Evolutionary conservation across 768 basidiomycete genomes (phyloP).

Genomic region (Trametes gibbosa): DNA sequence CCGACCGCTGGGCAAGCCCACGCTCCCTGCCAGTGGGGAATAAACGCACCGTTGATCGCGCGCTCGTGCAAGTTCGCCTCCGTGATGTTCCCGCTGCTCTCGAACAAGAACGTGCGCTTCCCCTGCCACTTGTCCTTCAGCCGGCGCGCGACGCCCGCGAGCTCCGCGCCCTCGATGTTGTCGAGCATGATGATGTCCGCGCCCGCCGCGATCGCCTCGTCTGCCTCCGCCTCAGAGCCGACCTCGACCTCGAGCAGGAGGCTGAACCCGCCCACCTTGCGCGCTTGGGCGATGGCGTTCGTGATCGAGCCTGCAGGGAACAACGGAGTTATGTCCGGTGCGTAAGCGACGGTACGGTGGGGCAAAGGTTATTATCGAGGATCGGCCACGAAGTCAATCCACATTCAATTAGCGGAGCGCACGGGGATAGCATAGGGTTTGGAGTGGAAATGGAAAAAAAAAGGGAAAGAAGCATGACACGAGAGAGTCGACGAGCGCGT

Average conservation of each 20-base stretch:
- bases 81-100: constrained; percentile 94
- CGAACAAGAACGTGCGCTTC: constrained; percentile 82
- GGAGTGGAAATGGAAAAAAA: too few species aligned
- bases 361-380: not conserved
- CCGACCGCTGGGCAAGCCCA: too few species aligned
- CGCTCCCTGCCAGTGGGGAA: too few species aligned
- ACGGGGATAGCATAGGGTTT: too few species aligned
- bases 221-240: constrained; percentile 81
- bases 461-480: too few species aligned
- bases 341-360: not conserved
- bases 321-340: not conserved
- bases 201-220: constrained; percentile 96
- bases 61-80: constrained; percentile 79
- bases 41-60: constrained; percentile 79
- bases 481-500: too few species aligned
- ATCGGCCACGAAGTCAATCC: not conserved
- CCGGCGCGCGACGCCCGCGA: constrained; percentile 62
- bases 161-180: constrained; percentile 78
- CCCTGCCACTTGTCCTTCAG: constrained; percentile 80
- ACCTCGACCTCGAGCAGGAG: constrained; percentile 94
- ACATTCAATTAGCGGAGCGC: not conserved
- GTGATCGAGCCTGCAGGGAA: constrained; percentile 76
- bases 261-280: constrained; percentile 87
- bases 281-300: constrained; percentile 79
- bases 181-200: constrained; percentile 96